phyloP scores from a whole-genome alignment of 257 asterid genomes.

The Solanum arcanum region DNA sequence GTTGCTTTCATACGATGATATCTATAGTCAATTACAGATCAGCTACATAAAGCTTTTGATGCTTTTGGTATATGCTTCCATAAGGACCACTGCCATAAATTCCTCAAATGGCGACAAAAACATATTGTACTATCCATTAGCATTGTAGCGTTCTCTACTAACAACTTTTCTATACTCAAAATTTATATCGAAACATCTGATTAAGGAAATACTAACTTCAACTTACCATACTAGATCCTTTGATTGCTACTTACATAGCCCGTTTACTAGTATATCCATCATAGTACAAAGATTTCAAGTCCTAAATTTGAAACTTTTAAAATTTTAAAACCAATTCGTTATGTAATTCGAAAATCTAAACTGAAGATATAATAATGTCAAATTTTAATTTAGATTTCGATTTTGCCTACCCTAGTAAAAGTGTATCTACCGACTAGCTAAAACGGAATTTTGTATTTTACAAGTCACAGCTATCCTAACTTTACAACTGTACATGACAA shows the following conservation, averaged over 20 bases:
- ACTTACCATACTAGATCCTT: no score
- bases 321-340: not conserved
- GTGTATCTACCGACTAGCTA: not conserved
- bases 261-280: not conserved
- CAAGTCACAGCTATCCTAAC: not conserved
- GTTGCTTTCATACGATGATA: not conserved
- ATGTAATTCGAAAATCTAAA: not conserved
- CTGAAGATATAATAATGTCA: not conserved
- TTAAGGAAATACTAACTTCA: no score
- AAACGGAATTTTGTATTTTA: not conserved
- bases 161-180: no score
- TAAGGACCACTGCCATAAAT: not conserved
- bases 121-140: no score
- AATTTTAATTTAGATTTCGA: not conserved
- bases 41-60: not conserved
- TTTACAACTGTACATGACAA: not conserved
- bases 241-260: accelerated
- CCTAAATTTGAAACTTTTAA: not conserved
- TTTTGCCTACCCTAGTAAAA: not conserved
- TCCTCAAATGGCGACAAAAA: not conserved
- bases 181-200: no score
- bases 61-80: not conserved
- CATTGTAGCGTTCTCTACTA: no score
- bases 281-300: not conserved
- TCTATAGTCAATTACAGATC: not conserved